These are phyloP conservation scores for Solanum chiquidenum DNA, from an alignment of 257 asterid species.

Conservation along the genomic window DNA sequence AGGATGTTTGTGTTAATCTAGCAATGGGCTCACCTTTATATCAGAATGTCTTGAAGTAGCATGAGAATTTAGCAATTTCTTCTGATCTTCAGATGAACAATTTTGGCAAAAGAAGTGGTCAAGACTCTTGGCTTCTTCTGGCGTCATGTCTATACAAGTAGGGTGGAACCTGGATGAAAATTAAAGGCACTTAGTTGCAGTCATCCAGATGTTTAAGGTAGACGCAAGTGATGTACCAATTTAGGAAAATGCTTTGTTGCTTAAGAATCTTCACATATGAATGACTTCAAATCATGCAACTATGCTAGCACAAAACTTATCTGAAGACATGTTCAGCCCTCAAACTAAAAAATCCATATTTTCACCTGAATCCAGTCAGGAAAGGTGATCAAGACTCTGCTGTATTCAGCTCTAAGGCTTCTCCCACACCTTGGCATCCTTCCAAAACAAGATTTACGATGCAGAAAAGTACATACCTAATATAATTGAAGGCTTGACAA, in stretches of 20 bases:
- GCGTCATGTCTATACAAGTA: slow-evolving; percentile 52
- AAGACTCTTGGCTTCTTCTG: slow-evolving; percentile 65
- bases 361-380: background rate
- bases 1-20: background rate
- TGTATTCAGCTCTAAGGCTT: background rate
- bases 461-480: background rate
- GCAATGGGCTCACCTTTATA: slow-evolving; percentile 36
- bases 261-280: background rate
- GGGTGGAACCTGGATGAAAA: slow-evolving; percentile 80
- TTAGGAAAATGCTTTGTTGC: background rate
- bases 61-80: slow-evolving; percentile 41
- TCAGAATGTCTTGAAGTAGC: slow-evolving; percentile 53
- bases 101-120: slow-evolving; percentile 67
- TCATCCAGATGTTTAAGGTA: background rate
- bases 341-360: background rate
- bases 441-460: background rate
- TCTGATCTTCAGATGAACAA: slow-evolving; percentile 65
- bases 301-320: background rate
- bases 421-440: background rate
- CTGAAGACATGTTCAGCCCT: background rate
- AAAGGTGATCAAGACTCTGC: background rate
- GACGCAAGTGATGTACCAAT: background rate
- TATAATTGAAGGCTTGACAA: background rate
- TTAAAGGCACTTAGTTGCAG: background rate
- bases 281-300: background rate